phyloP scores from a whole-genome alignment of 2,329 filamentous ascomycete species.

The Monosporascus sp. region DNA sequence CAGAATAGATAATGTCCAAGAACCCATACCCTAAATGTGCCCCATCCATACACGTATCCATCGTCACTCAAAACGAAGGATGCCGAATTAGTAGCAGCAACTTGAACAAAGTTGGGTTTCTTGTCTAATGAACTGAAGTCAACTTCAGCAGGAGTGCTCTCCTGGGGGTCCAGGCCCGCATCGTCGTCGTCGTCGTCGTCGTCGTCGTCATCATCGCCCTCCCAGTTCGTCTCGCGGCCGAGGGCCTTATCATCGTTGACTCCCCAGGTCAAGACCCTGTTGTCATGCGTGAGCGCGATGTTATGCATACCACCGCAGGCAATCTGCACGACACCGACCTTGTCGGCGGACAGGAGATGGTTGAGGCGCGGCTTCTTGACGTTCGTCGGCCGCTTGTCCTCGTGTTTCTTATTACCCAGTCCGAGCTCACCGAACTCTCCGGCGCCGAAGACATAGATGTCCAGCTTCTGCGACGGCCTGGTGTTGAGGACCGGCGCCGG shows the following conservation, averaged over 20 bases:
- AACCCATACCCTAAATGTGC: slow-evolving; percentile 60
- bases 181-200: slow-evolving; percentile 47
- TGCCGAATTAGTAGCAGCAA: slow-evolving; percentile 69
- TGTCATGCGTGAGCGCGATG: slow-evolving; percentile 70
- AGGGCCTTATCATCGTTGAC: slow-evolving; percentile 82
- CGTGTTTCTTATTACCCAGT: slow-evolving; percentile 61
- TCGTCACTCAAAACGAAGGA: slow-evolving; percentile 72
- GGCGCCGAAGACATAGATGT: slow-evolving; percentile 77
- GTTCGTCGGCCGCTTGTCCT: slow-evolving; percentile 58
- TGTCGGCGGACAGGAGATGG: slow-evolving; percentile 48
- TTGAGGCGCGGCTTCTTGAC: slow-evolving; percentile 72
- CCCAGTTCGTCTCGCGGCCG: slow-evolving; percentile 58
- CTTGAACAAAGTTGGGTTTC: slow-evolving; percentile 42
- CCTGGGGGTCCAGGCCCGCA: slow-evolving; percentile 55
- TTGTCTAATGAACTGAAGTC: slow-evolving; percentile 35
- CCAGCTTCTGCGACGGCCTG: slow-evolving; percentile 36
- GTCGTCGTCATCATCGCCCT: slow-evolving; percentile 39
- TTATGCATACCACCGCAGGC: slow-evolving; percentile 80
- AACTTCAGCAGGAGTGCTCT: slow-evolving; percentile 57
- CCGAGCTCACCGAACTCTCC: slow-evolving; percentile 78
- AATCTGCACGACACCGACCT: slow-evolving; percentile 66
- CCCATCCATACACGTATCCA: slow-evolving; percentile 77
- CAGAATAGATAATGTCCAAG: background rate
- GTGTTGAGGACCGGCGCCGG: background rate
- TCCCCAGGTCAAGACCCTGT: slow-evolving; percentile 80